Evolutionary conservation across 495 filamentous ascomycete species (phyloP).

Genomic region (Tricharina praecox): DNA sequence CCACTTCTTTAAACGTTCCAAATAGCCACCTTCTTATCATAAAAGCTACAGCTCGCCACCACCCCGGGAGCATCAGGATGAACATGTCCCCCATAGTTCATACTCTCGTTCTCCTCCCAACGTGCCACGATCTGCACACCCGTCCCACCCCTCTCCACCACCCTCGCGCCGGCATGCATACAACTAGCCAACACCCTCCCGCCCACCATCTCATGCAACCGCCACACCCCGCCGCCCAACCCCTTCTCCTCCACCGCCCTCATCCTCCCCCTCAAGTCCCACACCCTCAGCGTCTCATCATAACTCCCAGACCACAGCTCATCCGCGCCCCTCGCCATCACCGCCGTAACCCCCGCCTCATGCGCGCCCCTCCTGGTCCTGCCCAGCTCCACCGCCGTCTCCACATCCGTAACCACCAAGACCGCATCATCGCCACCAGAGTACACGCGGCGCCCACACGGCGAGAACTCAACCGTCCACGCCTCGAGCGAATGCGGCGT

Average conservation of each 20-base stretch:
- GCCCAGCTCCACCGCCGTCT: slow-evolving; percentile 24
- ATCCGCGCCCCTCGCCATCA: slow-evolving; percentile 39
- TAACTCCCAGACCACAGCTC: slow-evolving; percentile 75
- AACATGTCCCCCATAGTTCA: slow-evolving; percentile 85
- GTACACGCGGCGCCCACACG: slow-evolving; percentile 30
- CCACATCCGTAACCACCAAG: slow-evolving; percentile 19
- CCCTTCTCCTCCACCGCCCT: slow-evolving; percentile 43
- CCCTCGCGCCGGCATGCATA: slow-evolving; percentile 70
- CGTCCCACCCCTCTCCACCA: slow-evolving; percentile 42
- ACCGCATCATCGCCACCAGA: slow-evolving; percentile 54
- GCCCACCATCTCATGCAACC: slow-evolving; percentile 45
- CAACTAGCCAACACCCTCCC: slow-evolving; percentile 59
- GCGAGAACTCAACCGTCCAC: slow-evolving; percentile 47
- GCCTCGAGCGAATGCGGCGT: slow-evolving; percentile 39
- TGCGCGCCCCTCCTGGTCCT: slow-evolving; percentile 37
- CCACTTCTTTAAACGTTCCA: slow-evolving; percentile 20
- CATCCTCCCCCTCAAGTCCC: slow-evolving; percentile 30
- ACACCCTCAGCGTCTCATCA: slow-evolving; percentile 67
- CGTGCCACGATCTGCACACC: slow-evolving; percentile 47
- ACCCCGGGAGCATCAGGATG: slow-evolving; percentile 30
- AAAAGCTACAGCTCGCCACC: slow-evolving; percentile 24
- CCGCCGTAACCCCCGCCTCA: slow-evolving; percentile 72
- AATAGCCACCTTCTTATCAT: slow-evolving; percentile 25
- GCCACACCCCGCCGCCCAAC: slow-evolving; percentile 82
- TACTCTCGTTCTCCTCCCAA: slow-evolving; percentile 79